phyloP scores from a whole-genome alignment of 371 early-diverging fungal genomes.

The Dinochytrium kinnereticum region DNA sequence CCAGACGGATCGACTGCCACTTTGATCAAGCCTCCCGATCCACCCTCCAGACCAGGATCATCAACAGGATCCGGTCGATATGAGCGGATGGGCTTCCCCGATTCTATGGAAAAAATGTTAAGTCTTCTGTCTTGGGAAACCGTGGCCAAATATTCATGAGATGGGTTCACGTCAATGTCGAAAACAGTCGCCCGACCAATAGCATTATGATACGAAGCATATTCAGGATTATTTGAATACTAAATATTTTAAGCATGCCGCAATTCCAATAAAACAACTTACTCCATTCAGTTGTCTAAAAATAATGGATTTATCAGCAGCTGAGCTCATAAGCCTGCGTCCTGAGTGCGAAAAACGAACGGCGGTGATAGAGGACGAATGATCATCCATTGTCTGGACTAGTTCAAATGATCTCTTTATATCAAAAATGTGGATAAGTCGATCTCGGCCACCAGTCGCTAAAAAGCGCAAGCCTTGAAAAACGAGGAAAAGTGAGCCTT shows the following conservation, averaged over 20 bases:
- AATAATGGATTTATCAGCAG: constrained; percentile 84
- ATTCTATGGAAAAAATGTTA: constrained; percentile 64
- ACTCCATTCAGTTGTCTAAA: constrained; percentile 66
- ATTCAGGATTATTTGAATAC: constrained; percentile 39
- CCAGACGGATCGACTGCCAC: constrained; percentile 78
- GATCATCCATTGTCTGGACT: constrained; percentile 83
- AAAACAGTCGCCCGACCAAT: constrained; percentile 76
- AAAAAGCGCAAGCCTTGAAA: constrained; percentile 53
- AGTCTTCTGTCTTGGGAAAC: constrained; percentile 69
- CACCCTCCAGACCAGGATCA: constrained; percentile 15
- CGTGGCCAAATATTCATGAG: constrained; percentile 37
- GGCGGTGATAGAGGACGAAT: constrained; percentile 83
- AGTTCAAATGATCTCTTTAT: constrained; percentile 59
- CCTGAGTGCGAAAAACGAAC: constrained; percentile 73
- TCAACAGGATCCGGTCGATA: constrained; percentile 38
- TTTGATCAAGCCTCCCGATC: constrained; percentile 33
- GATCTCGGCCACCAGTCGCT: constrained; percentile 81
- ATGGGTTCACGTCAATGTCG: constrained; percentile 52
- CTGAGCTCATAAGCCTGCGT: constrained; percentile 73
- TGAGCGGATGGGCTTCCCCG: constrained; percentile 70
- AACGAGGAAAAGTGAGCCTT: neutral
- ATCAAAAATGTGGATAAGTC: constrained; percentile 82
- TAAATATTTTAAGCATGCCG: neutral
- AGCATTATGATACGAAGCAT: constrained; percentile 70
- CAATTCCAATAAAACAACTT: constrained; percentile 10